Evolutionary conservation across 257 asterid species (phyloP).

Genomic region (Forsythia viridissima): DNA sequence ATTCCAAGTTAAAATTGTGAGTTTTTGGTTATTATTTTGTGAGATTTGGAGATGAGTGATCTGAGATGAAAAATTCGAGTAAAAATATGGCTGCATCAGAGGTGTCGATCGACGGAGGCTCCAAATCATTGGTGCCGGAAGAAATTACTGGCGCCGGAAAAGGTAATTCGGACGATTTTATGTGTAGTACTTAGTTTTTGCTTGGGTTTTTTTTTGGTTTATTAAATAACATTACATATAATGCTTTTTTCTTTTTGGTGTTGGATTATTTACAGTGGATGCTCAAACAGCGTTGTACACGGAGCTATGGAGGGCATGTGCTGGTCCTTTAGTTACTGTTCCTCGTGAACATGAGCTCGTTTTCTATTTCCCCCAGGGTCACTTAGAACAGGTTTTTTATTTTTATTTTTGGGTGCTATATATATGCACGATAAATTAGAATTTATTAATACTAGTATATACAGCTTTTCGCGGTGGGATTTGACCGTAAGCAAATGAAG

Average conservation of each 20-base stretch:
- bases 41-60: slow-evolving; percentile 58
- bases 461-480: too few species aligned
- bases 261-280: slow-evolving; percentile 42
- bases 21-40: background rate
- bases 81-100: slow-evolving; percentile 57
- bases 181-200: background rate
- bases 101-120: slow-evolving; percentile 57
- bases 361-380: slow-evolving; percentile 95
- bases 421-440: background rate
- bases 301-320: slow-evolving; percentile 96
- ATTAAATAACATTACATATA: background rate
- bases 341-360: slow-evolving; percentile 84
- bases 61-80: slow-evolving; percentile 40
- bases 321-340: slow-evolving; percentile 92
- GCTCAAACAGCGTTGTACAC: slow-evolving; percentile 76
- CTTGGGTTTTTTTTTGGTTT: background rate
- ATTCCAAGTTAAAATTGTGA: background rate
- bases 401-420: background rate
- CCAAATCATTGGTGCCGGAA: slow-evolving; percentile 12
- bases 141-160: slow-evolving; percentile 45
- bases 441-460: background rate
- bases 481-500: too few species aligned
- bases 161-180: slow-evolving; percentile 29
- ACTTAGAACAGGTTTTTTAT: slow-evolving; percentile 78
- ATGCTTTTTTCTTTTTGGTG: background rate